phyloP scores from a whole-genome alignment of 371 early-diverging fungal species.

The Mucor mucedo region DNA sequence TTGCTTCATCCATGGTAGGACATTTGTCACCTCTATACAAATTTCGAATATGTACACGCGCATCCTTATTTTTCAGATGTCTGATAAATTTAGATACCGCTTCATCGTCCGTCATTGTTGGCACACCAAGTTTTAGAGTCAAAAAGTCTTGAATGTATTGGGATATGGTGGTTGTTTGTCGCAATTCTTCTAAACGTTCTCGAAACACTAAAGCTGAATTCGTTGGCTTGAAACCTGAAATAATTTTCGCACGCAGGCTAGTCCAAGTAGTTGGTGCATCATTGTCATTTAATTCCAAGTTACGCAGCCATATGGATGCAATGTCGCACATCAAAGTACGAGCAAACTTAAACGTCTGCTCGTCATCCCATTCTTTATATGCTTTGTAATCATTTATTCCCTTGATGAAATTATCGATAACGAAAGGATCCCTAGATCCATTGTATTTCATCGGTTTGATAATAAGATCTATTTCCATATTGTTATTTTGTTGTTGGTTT shows the following conservation, averaged over 20 bases:
- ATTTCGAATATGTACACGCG: too few species aligned
- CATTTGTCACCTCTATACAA: too few species aligned
- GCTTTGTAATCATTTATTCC: not conserved
- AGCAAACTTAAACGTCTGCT: not conserved
- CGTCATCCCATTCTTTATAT: not conserved
- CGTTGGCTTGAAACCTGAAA: not conserved
- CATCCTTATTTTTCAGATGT: too few species aligned
- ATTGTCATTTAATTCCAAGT: not conserved
- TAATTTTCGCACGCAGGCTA: not conserved
- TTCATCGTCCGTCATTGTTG: not conserved
- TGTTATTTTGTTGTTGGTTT: too few species aligned
- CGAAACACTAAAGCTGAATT: not conserved
- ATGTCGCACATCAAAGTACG: not conserved
- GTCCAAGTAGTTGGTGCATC: not conserved
- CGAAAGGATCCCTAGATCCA: constrained; percentile 6
- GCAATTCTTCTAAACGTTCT: not conserved
- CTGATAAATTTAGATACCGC: too few species aligned
- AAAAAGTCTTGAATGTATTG: not conserved
- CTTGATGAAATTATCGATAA: not conserved
- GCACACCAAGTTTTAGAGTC: not conserved
- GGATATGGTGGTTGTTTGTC: not conserved
- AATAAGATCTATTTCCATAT: too few species aligned
- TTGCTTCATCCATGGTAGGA: too few species aligned
- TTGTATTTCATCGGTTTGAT: not conserved
- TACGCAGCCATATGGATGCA: not conserved